phyloP scores from a whole-genome alignment of 2,329 filamentous ascomycete species.

The Fusarium mangiferae region DNA sequence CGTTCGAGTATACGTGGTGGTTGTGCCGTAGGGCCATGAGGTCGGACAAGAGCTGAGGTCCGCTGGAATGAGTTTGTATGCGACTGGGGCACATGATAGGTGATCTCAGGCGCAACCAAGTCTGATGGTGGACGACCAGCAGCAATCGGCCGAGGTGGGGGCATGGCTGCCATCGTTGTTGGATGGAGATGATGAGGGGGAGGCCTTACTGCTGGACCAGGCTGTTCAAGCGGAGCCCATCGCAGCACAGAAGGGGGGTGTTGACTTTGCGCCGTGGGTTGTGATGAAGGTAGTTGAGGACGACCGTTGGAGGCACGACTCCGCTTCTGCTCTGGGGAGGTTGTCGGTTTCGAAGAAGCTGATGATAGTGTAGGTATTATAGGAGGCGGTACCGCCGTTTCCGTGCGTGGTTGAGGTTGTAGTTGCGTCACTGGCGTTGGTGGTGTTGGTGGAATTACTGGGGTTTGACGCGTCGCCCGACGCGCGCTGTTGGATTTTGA shows the following conservation, averaged over 20 bases:
- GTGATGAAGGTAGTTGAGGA: constrained; percentile 12
- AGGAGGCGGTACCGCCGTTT: constrained; percentile 29
- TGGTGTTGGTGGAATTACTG: constrained; percentile 46
- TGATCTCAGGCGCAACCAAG: constrained; percentile 54
- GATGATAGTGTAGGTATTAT: constrained; percentile 27
- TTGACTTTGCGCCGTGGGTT: constrained; percentile 12
- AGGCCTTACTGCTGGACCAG: constrained; percentile 27
- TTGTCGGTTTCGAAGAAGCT: not conserved
- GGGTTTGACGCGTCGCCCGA: constrained; percentile 54
- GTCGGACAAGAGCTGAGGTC: constrained; percentile 48
- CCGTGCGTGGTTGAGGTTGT: constrained; percentile 30
- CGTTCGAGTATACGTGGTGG: constrained; percentile 47
- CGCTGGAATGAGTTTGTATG: constrained; percentile 38
- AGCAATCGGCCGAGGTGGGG: constrained; percentile 15
- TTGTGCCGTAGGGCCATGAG: constrained; percentile 48
- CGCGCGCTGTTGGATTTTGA: constrained; percentile 45
- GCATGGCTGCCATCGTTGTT: constrained; percentile 40
- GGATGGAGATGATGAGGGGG: not conserved
- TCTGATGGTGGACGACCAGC: constrained; percentile 46
- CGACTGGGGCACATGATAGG: constrained; percentile 53
- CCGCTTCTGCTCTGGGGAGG: constrained; percentile 36
- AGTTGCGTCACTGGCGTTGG: constrained; percentile 37
- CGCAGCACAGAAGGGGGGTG: constrained; percentile 34
- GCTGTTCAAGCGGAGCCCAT: constrained; percentile 43
- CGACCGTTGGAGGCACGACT: constrained; percentile 24